phyloP scores from a whole-genome alignment of 495 filamentous ascomycete genomes.

The Aspergillus coremiiformis region DNA sequence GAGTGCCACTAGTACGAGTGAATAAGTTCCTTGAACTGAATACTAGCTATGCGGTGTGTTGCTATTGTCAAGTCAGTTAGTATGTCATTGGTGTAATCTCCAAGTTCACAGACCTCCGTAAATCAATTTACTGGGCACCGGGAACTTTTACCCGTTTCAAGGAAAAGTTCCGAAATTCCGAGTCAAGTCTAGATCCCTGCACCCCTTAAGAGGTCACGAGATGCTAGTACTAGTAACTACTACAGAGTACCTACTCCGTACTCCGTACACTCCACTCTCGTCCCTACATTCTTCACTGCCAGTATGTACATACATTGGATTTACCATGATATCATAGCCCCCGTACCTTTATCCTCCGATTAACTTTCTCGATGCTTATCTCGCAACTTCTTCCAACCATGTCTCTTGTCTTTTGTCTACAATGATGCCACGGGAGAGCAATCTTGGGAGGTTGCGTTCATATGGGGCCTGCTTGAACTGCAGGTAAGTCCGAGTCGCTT shows the following conservation, averaged over 20 bases:
- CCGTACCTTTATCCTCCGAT: neutral
- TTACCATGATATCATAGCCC: neutral
- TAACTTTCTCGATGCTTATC: neutral
- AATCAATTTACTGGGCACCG: neutral
- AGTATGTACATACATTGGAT: too few relatives aligned
- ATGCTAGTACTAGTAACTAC: neutral
- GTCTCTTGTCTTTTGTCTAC: neutral
- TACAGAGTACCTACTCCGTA: too few relatives aligned
- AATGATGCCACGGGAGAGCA: slow-evolving; percentile 28
- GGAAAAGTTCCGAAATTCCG: neutral
- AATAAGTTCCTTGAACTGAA: too few relatives aligned
- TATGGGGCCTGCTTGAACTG: slow-evolving; percentile 43
- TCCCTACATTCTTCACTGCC: too few relatives aligned
- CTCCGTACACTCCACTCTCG: too few relatives aligned
- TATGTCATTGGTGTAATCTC: too few relatives aligned
- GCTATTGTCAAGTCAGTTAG: too few relatives aligned
- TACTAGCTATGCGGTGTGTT: too few relatives aligned
- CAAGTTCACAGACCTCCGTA: too few relatives aligned
- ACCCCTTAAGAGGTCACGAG: neutral
- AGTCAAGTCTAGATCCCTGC: slow-evolving; percentile 2
- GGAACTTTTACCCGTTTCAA: slow-evolving; percentile 1
- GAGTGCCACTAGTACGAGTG: too few relatives aligned
- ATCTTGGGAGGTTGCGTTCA: slow-evolving; percentile 37
- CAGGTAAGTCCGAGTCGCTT: slow-evolving; percentile 25
- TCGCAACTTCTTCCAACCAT: neutral